phyloP scores from a whole-genome alignment of 2,329 filamentous ascomycete species.

The Arachnomyces sp. region DNA sequence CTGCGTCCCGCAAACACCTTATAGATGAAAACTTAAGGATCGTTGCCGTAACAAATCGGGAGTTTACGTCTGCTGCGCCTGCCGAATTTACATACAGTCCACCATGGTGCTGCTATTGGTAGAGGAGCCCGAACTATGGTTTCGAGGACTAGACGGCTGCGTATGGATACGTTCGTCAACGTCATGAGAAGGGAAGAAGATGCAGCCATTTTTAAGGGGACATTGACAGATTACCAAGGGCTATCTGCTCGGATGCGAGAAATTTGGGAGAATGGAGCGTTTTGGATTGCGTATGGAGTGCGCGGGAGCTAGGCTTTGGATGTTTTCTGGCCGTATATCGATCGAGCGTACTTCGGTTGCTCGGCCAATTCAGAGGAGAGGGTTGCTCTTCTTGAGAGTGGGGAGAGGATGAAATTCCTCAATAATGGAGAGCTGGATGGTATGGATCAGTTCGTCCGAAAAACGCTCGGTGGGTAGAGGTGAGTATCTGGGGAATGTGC shows the following conservation, averaged over 20 bases:
- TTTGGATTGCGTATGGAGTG: slow-evolving; percentile 14
- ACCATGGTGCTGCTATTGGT: too few relatives aligned
- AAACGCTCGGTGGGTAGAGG: too few relatives aligned
- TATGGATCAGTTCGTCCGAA: too few relatives aligned
- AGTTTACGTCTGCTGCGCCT: too few relatives aligned
- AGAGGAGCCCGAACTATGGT: too few relatives aligned
- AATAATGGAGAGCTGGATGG: slow-evolving; percentile 4
- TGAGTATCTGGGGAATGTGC: too few relatives aligned
- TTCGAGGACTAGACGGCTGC: too few relatives aligned
- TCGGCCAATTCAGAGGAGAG: slow-evolving; percentile 2
- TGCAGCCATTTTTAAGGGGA: slow-evolving; percentile 6
- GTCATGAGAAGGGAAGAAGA: slow-evolving; percentile 11
- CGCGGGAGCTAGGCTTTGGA: slow-evolving; percentile 19
- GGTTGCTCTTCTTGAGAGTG: slow-evolving; percentile 3
- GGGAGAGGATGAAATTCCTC: slow-evolving; percentile 5
- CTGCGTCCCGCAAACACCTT: too few relatives aligned
- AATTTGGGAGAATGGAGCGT: slow-evolving; percentile 16
- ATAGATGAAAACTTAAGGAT: too few relatives aligned
- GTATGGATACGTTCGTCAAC: too few relatives aligned
- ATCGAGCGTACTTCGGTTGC: slow-evolving; percentile 1
- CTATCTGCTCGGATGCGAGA: slow-evolving; percentile 15
- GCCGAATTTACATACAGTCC: too few relatives aligned
- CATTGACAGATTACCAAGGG: slow-evolving; percentile 7
- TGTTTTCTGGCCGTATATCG: slow-evolving; percentile 8
- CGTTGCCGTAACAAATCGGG: too few relatives aligned